phyloP scores from a whole-genome alignment of 176 grass and related monocot species.

The Ananas comosus region DNA sequence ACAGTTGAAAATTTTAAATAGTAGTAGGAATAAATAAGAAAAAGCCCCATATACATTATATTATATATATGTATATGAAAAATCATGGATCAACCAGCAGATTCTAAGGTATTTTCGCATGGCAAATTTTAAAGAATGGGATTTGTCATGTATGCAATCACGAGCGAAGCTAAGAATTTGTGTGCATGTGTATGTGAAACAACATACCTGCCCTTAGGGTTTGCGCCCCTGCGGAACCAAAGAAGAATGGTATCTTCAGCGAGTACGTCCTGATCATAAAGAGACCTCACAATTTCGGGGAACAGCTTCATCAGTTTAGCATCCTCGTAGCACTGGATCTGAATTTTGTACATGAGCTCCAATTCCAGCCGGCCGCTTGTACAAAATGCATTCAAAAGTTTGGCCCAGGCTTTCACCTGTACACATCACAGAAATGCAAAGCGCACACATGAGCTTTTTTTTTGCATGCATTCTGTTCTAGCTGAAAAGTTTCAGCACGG shows the following conservation, averaged over 20 bases:
- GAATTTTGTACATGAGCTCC: conserved; percentile 87
- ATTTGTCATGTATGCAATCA: too few relatives aligned
- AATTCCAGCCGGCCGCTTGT: conserved; percentile 74
- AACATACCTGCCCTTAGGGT: conserved; percentile 80
- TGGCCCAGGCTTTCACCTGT: conserved; percentile 82
- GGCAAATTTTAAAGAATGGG: too few relatives aligned
- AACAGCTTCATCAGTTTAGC: conserved; percentile 94
- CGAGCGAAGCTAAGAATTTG: too few relatives aligned
- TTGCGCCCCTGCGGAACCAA: conserved; percentile 89
- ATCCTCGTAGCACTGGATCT: conserved; percentile 91
- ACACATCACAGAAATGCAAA: conserved; percentile 1
- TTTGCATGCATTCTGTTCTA: too few relatives aligned
- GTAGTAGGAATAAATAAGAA: too few relatives aligned
- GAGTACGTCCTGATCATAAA: conserved; percentile 87
- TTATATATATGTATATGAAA: too few relatives aligned
- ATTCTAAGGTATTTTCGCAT: too few relatives aligned
- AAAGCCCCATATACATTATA: too few relatives aligned
- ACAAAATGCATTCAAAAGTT: conserved; percentile 83
- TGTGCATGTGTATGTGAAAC: background rate
- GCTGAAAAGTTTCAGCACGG: too few relatives aligned
- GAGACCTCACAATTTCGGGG: conserved; percentile 88
- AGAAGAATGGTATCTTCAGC: conserved; percentile 93
- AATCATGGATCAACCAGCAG: too few relatives aligned
- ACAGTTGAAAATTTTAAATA: too few relatives aligned
- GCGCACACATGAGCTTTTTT: too few relatives aligned